Percentiles rank a stretch among this genome's conserved stretches.
Conservation (phyloP, 148 eudicot genomes). For the Hydrangea macrophylla region DNA sequence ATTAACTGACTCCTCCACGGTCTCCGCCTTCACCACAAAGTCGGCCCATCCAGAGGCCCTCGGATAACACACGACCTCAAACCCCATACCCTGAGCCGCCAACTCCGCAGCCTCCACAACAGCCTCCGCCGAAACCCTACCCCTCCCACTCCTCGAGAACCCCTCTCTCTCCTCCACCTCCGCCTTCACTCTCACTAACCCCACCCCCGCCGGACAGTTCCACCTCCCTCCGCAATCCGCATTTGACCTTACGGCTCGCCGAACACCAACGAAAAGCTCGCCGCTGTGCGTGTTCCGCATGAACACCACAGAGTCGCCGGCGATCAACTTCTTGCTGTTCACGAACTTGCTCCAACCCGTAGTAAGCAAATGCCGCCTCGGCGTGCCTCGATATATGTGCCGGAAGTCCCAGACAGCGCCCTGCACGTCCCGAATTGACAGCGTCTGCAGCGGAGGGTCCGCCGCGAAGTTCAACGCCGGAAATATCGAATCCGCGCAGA, state of each 20-base stretch:
- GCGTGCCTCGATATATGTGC: conserved; percentile 82
- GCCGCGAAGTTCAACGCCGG: conserved; percentile 54
- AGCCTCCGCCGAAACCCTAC: conserved; percentile 35
- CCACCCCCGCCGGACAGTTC: conserved; percentile 18
- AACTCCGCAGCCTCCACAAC: conserved; percentile 44
- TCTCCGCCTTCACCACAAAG: conserved; percentile 69
- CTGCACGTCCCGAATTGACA: conserved; percentile 40
- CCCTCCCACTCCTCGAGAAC: conserved; percentile 26
- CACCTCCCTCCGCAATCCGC: conserved; percentile 12
- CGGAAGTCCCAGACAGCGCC: conserved; percentile 57
- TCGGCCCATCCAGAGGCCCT: conserved; percentile 46
- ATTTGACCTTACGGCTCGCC: conserved; percentile 34
- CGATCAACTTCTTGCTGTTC: conserved; percentile 55
- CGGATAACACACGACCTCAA: conserved; percentile 72
- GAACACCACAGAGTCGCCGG: conserved; percentile 74
- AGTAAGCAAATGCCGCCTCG: conserved; percentile 74
- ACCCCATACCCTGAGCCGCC: conserved; percentile 47
- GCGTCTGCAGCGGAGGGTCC: conserved; percentile 70
- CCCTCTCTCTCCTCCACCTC: conserved; percentile 12
- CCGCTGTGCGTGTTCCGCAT: conserved; percentile 24
- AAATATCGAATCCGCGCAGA: conserved; percentile 70
- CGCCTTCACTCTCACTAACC: conserved; percentile 12
- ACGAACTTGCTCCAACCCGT: conserved; percentile 93
- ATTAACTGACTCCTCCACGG: conserved; percentile 38
- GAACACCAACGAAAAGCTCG: conserved; percentile 52